Conservation (phyloP, 257 asterid genomes). For the Nicotiana undulata region DNA sequence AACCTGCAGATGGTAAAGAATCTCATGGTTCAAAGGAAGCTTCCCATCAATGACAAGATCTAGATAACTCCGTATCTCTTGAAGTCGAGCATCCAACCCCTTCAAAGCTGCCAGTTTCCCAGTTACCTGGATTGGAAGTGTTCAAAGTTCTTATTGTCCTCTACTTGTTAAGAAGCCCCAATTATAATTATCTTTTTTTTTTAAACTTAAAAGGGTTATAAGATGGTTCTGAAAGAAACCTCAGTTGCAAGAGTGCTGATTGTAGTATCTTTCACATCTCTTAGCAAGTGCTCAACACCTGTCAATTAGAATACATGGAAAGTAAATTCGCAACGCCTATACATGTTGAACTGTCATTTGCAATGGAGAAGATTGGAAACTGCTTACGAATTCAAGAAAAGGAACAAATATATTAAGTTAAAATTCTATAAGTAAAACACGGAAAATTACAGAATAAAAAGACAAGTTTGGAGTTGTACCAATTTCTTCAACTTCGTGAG, state of each 20-base stretch:
- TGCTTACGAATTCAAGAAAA: background rate
- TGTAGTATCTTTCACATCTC: constrained; percentile 95
- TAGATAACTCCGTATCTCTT: constrained; percentile 77
- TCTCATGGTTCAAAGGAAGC: constrained; percentile 94
- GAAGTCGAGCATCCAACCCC: constrained; percentile 90
- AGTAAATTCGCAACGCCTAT: background rate
- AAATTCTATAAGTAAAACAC: background rate
- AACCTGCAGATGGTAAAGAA: constrained; percentile 94
- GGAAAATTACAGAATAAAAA: background rate
- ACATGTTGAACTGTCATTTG: background rate
- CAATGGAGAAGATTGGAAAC: background rate
- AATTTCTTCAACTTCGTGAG: constrained; percentile 98
- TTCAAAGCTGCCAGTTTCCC: constrained; percentile 92
- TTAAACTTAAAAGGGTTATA: background rate
- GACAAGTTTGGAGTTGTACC: constrained; percentile 29
- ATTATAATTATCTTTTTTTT: background rate
- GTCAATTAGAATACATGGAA: constrained; percentile 8
- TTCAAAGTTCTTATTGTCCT: background rate
- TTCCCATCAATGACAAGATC: constrained; percentile 78
- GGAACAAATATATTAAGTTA: background rate
- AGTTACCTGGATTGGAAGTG: constrained; percentile 49
- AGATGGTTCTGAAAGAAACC: constrained; percentile 66
- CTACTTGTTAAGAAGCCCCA: background rate
- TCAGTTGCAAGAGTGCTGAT: constrained; percentile 95
- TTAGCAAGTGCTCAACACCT: constrained; percentile 94